Percentiles rank a stretch among this genome's conserved stretches.
phyloP scores from a whole-genome alignment of 371 early-diverging fungal species.

The Capillidium heterosporum region DNA sequence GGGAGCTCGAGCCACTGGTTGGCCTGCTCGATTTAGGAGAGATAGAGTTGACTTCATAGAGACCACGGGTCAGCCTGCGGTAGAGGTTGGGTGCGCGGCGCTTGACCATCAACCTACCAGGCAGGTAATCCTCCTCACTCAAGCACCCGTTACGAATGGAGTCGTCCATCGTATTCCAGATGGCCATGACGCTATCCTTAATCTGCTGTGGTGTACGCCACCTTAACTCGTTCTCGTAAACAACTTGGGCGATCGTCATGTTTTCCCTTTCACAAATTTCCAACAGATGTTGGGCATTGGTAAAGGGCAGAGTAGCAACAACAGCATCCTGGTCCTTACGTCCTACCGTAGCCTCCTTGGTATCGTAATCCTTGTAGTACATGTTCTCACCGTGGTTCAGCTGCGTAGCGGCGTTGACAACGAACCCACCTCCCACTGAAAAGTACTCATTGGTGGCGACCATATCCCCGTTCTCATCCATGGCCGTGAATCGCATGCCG shows the following conservation, averaged over 20 bases:
- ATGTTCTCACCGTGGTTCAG: constrained; percentile 73
- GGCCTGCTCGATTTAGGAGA: neutral
- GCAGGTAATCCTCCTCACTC: constrained; percentile 37
- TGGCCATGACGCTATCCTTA: constrained; percentile 40
- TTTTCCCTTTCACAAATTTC: constrained; percentile 63
- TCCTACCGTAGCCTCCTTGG: constrained; percentile 16
- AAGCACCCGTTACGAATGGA: constrained; percentile 61
- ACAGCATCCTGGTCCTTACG: constrained; percentile 48
- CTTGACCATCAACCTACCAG: constrained; percentile 64
- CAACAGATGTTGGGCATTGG: constrained; percentile 57
- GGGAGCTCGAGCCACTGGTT: neutral
- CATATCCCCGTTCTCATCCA: constrained; percentile 54
- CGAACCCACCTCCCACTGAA: constrained; percentile 91
- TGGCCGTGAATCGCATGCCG: constrained; percentile 84
- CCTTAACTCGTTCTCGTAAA: constrained; percentile 79
- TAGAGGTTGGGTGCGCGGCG: constrained; percentile 81
- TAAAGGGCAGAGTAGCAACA: constrained; percentile 72
- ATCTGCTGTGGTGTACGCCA: constrained; percentile 75
- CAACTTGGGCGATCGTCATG: constrained; percentile 89
- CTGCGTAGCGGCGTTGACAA: constrained; percentile 75
- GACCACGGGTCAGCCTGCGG: constrained; percentile 61
- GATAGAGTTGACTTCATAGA: constrained; percentile 21
- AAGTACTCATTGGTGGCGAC: constrained; percentile 87
- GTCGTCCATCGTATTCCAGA: constrained; percentile 89
- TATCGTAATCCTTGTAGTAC: constrained; percentile 40